phyloP scores from a whole-genome alignment of 1,139 yeast species.

The Candida tunisiensis region DNA sequence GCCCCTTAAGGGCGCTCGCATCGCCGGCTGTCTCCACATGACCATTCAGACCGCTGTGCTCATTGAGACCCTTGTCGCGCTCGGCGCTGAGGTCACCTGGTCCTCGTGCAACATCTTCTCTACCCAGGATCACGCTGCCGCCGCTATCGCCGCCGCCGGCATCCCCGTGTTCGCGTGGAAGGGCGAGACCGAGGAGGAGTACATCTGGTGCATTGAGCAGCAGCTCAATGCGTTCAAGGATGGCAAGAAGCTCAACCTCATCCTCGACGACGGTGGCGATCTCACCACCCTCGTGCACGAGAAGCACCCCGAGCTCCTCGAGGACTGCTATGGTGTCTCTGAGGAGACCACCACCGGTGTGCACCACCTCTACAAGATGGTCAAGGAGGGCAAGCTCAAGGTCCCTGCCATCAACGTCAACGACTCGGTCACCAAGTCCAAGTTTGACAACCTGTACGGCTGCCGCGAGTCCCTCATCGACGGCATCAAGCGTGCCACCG shows the following conservation, averaged over 20 bases:
- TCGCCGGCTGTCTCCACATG: slow-evolving; percentile 99
- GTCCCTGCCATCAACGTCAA: slow-evolving; percentile 99
- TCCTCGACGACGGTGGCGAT: slow-evolving; percentile 99
- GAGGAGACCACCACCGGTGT: slow-evolving; percentile 99
- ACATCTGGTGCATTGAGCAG: slow-evolving; percentile 99
- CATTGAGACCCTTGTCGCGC: slow-evolving; percentile 91
- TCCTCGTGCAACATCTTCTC: slow-evolving; percentile 99
- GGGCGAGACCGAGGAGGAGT: slow-evolving; percentile 99
- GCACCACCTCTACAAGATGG: slow-evolving; percentile 96
- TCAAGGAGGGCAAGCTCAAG: slow-evolving; percentile 78
- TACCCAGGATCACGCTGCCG: slow-evolving; percentile 99
- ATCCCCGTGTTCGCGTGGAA: slow-evolving; percentile 99
- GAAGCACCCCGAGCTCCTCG: slow-evolving; percentile 96
- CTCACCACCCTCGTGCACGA: slow-evolving; percentile 94
- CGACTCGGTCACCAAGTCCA: slow-evolving; percentile 98
- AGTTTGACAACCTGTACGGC: slow-evolving; percentile 98
- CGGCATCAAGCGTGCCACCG: slow-evolving; percentile 99
- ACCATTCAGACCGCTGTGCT: slow-evolving; percentile 99
- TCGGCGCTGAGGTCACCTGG: slow-evolving; percentile 99
- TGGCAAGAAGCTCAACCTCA: slow-evolving; percentile 88
- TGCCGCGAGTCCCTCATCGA: slow-evolving; percentile 98
- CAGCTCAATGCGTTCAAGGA: slow-evolving; percentile 98
- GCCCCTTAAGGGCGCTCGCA: slow-evolving; percentile 97
- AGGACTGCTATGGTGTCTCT: slow-evolving; percentile 88
- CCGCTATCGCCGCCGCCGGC: slow-evolving; percentile 99